Conservation (phyloP, 345 rosid genomes). For the Citrus trifoliata region DNA sequence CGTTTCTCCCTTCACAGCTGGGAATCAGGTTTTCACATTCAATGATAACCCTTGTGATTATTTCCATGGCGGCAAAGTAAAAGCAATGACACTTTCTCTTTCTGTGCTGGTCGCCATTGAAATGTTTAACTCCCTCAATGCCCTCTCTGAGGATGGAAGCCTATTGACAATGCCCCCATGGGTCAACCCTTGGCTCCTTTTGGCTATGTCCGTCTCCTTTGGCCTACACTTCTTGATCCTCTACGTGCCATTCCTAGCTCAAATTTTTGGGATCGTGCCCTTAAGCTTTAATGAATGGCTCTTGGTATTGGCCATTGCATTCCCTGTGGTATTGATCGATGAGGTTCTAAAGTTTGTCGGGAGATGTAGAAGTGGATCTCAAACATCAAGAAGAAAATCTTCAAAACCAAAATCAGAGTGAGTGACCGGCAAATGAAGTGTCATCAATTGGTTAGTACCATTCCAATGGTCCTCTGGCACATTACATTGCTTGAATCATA, state of each 20-base stretch:
- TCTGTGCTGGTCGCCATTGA: slow-evolving; percentile 72
- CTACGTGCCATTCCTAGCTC: slow-evolving; percentile 65
- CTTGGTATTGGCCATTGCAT: slow-evolving; percentile 49
- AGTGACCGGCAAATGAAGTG: not conserved
- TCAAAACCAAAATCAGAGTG: slow-evolving; percentile 47
- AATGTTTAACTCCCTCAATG: slow-evolving; percentile 79
- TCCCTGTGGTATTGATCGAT: slow-evolving; percentile 65
- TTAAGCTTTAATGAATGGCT: slow-evolving; percentile 74
- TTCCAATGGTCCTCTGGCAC: not conserved
- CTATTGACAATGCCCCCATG: slow-evolving; percentile 71
- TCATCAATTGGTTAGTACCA: not conserved
- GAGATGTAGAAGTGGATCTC: slow-evolving; percentile 26
- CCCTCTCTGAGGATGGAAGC: slow-evolving; percentile 72
- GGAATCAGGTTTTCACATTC: slow-evolving; percentile 42
- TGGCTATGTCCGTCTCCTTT: slow-evolving; percentile 64
- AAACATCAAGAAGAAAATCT: slow-evolving; percentile 16
- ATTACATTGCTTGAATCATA: not conserved
- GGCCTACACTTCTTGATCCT: slow-evolving; percentile 66
- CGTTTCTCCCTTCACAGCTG: slow-evolving; percentile 52
- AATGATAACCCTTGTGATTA: slow-evolving; percentile 56
- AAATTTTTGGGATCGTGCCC: slow-evolving; percentile 60
- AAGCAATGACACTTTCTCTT: slow-evolving; percentile 68
- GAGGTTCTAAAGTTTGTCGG: slow-evolving; percentile 47
- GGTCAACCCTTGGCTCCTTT: slow-evolving; percentile 71
- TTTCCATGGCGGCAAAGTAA: slow-evolving; percentile 58